Evolutionary conservation across 139 green algal genomes (phyloP), one percentile per base, ranked within the genome.

Genomic region (Haematococcus lacustris): DNA sequence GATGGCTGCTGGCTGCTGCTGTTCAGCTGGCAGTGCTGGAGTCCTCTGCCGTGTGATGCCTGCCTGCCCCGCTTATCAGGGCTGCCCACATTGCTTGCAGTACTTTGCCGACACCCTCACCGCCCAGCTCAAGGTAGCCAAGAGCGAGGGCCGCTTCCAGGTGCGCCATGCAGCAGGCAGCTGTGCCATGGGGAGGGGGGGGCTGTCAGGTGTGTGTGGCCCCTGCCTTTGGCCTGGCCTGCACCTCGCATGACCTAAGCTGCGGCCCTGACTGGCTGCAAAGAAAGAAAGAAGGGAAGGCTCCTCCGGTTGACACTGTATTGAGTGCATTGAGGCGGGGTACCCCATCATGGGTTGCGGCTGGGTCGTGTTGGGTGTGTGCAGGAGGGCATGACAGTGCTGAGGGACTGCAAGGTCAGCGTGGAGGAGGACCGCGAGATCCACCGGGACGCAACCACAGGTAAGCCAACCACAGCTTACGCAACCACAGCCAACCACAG

Each of bases 51-150:
- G 21, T 28, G 47, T 57, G 47, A 57, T 21, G 13, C 47, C 47
- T 57, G 13, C 21, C 13, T 28, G 21, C 13, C 47, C 13, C 13
- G 21, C 47, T 21, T 57, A n/a, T 21, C 47, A n/a, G 47, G 13
- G 13, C n/a, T 64, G 53, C 53, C 30, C 43, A 53, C 43, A 7
- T 33, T 40, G 60, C 25, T 67, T 68, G 61, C 61, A 68, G 66
- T 93, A 91, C 78, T 90, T 92, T 76, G 62, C 71, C 1, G 61
- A 66, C 9, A 86, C 78, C 9, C 79, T 94, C 51, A 61, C 70
- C 30, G 80, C 82, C 3, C 81, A 89, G 70, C 91, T 92, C 51
- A 63, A 69, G 38, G 59, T 60, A 7, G 77, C 77, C 25, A 74
- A 75, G 32, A 71, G 62, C 26, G 71, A 82, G 67, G 77, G 77